Percentiles rank a stretch among this genome's conserved stretches.
phyloP scores from a whole-genome alignment of 495 filamentous ascomycete species.

The Durotheca rogersii region DNA sequence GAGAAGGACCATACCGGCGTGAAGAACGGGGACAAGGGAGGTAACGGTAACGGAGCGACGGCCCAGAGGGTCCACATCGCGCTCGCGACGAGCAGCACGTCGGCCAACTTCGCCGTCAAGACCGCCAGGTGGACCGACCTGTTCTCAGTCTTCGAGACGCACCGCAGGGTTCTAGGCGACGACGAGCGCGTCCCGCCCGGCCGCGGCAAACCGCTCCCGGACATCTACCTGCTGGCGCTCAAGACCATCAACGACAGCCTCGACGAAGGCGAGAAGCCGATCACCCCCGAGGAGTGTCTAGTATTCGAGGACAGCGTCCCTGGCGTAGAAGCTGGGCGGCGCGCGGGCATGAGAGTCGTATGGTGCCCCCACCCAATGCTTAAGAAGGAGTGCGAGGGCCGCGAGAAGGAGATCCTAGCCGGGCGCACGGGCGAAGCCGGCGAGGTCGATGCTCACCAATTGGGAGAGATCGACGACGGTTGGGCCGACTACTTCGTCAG shows the following conservation, averaged over 20 bases:
- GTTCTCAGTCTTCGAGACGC: conserved; percentile 68
- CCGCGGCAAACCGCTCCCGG: conserved; percentile 87
- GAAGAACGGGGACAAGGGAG: conserved; percentile 18
- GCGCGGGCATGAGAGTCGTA: conserved; percentile 92
- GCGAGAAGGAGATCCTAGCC: conserved; percentile 80
- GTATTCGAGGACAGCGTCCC: conserved; percentile 96
- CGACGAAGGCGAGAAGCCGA: conserved; percentile 61
- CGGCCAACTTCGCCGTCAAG: conserved; percentile 75
- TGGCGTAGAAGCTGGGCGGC: conserved; percentile 84
- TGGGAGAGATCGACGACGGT: conserved; percentile 68
- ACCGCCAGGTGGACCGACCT: conserved; percentile 69
- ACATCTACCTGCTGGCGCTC: conserved; percentile 90
- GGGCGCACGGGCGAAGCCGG: conserved; percentile 69
- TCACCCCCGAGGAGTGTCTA: conserved; percentile 83
- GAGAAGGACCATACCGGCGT: conserved; percentile 19
- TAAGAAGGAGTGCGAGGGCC: conserved; percentile 69
- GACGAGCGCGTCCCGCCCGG: conserved; percentile 77
- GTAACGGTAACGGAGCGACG: conserved; percentile 31
- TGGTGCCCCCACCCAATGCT: conserved; percentile 89
- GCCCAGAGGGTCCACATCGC: conserved; percentile 70
- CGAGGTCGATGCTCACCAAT: conserved; percentile 49
- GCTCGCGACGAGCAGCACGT: conserved; percentile 77
- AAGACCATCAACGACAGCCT: conserved; percentile 77
- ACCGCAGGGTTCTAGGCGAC: conserved; percentile 78
- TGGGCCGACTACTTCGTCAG: conserved; percentile 64